Conservation (phyloP, 495 filamentous ascomycete species). For the Chaetomium fimeti region DNA sequence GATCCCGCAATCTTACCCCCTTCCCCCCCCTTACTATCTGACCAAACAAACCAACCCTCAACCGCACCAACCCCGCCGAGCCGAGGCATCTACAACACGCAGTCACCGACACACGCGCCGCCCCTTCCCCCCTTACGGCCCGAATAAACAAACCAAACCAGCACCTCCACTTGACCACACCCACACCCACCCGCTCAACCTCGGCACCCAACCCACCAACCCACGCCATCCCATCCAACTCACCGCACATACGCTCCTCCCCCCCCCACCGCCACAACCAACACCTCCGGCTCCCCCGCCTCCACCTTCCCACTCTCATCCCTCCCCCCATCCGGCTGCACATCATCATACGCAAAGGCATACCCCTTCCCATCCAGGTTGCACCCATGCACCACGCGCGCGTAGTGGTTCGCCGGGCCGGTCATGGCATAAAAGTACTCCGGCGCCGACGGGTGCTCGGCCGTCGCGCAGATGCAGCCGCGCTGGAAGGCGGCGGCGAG, state of each 20-base stretch:
- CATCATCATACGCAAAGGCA: conserved; percentile 80
- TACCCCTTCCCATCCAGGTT: conserved; percentile 69
- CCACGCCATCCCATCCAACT: background rate
- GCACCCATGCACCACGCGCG: conserved; percentile 63
- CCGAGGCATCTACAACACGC: too few relatives aligned
- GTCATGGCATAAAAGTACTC: conserved; percentile 54
- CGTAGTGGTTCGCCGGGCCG: conserved; percentile 68
- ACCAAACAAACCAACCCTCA: too few relatives aligned
- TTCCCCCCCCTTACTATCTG: too few relatives aligned
- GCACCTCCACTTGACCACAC: background rate
- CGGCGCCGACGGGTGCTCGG: conserved; percentile 52
- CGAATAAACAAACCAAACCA: background rate
- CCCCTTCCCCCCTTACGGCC: too few relatives aligned
- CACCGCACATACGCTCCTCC: conserved; percentile 29
- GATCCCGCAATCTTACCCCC: too few relatives aligned
- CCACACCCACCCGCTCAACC: too few relatives aligned
- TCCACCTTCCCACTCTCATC: conserved; percentile 69
- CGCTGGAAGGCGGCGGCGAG: conserved; percentile 70
- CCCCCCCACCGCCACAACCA: conserved; percentile 69
- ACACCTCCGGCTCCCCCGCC: conserved; percentile 56
- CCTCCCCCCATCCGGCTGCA: conserved; percentile 56
- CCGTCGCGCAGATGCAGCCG: conserved; percentile 53
- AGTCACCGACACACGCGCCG: too few relatives aligned
- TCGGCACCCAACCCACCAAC: background rate
- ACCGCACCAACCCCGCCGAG: too few relatives aligned